phyloP scores from a whole-genome alignment of 257 asterid genomes.

The Leonotis leonurus region DNA sequence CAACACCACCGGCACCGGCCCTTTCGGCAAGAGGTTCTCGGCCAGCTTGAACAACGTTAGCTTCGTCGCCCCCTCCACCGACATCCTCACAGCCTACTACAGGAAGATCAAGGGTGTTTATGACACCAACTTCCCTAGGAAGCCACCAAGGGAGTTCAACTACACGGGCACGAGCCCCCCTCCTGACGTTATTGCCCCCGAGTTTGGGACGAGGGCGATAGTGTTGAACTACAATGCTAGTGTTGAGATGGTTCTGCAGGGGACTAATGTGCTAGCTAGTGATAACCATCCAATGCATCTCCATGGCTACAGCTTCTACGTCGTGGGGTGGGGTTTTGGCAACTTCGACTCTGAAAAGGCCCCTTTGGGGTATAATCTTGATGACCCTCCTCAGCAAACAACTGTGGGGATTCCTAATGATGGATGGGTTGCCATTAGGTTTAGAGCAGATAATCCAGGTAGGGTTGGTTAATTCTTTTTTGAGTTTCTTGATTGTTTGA shows the following conservation, averaged over 20 bases:
- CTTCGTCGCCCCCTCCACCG: conserved; percentile 21
- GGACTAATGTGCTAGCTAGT: conserved; percentile 43
- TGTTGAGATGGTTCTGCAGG: conserved; percentile 48
- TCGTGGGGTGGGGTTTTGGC: conserved; percentile 54
- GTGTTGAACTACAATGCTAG: conserved; percentile 36
- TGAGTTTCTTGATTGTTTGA: too few species aligned
- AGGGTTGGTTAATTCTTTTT: not conserved
- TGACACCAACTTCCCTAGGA: conserved; percentile 26
- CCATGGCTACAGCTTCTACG: conserved; percentile 44
- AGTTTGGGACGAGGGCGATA: conserved; percentile 35
- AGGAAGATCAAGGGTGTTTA: conserved; percentile 16
- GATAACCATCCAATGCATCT: conserved; percentile 57
- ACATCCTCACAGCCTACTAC: conserved; percentile 37
- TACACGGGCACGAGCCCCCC: conserved; percentile 30
- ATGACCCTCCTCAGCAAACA: conserved; percentile 40
- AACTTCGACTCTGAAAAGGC: conserved; percentile 32
- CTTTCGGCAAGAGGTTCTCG: conserved; percentile 34
- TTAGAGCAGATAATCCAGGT: conserved; percentile 53
- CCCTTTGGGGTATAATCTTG: conserved; percentile 32
- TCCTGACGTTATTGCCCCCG: conserved; percentile 21
- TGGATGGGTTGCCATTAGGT: conserved; percentile 52
- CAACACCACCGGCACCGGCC: conserved; percentile 29
- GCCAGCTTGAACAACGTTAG: conserved; percentile 51
- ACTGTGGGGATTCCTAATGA: conserved; percentile 45
- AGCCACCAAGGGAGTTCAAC: conserved; percentile 32